phyloP scores from a whole-genome alignment of 2,329 filamentous ascomycete genomes.

The Xylariaceae sp. region DNA sequence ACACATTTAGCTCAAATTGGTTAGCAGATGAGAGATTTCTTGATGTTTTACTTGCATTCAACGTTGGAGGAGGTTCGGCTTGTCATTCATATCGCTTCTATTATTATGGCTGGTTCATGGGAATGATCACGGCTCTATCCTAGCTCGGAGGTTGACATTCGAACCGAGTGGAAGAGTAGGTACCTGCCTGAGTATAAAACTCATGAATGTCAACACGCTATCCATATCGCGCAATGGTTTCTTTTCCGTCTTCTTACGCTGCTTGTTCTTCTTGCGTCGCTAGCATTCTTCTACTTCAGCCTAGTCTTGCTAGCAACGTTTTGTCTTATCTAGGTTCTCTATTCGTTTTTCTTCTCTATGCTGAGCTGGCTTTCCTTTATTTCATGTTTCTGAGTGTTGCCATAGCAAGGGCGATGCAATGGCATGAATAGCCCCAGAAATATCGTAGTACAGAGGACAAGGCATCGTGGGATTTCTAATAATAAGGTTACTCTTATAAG shows the following conservation, averaged over 20 bases:
- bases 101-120: too few relatives aligned
- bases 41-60: conserved; percentile 55
- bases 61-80: conserved; percentile 55
- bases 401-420: conserved; percentile 5
- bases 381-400: conserved; percentile 2
- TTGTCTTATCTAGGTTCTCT: conserved; percentile 35
- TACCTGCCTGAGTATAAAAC: conserved; percentile 44
- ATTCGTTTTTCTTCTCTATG: conserved; percentile 31
- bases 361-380: conserved; percentile 28
- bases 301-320: conserved; percentile 35
- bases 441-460: conserved; percentile 1
- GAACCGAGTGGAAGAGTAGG: conserved; percentile 49
- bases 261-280: conserved; percentile 33
- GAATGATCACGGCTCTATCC: too few relatives aligned
- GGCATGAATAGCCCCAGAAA: conserved; percentile 1
- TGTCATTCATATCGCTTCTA: too few relatives aligned
- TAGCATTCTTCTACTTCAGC: conserved; percentile 28
- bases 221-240: conserved; percentile 23
- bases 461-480: conserved; percentile 6
- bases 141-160: conserved; percentile 66
- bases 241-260: conserved; percentile 18
- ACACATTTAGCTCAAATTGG: conserved; percentile 35
- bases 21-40: conserved; percentile 34
- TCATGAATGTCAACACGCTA: conserved; percentile 16
- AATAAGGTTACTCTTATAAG: not conserved